Conservation (phyloP, 1,284 basidiomycete genomes). For the Grifola frondosa region DNA sequence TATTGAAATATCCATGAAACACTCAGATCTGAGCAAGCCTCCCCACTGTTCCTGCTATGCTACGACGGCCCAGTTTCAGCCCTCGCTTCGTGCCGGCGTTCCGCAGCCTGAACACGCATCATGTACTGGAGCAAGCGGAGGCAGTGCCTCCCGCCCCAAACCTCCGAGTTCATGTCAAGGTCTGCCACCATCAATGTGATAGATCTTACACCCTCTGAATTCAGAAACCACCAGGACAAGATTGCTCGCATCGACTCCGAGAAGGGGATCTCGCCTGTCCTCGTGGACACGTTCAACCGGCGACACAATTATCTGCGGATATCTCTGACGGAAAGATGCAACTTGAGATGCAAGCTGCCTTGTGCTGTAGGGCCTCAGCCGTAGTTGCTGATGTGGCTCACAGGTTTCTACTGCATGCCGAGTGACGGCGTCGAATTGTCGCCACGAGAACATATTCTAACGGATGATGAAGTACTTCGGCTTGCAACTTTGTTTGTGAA, state of each 20-base stretch:
- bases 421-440: constrained; percentile 77
- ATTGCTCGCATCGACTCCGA: constrained; percentile 54
- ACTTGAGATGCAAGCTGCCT: constrained; percentile 69
- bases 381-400: not conserved
- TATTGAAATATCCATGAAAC: no score
- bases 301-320: constrained; percentile 84
- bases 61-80: not conserved
- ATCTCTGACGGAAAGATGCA: constrained; percentile 85
- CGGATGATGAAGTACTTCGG: constrained; percentile 74
- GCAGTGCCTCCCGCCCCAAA: constrained; percentile 4
- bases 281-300: constrained; percentile 69
- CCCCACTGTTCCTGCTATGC: no score
- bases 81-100: no score
- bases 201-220: not conserved
- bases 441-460: constrained; percentile 66
- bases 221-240: constrained; percentile 17
- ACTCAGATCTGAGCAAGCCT: no score
- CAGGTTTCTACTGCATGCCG: constrained; percentile 92
- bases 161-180: constrained; percentile 18
- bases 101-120: constrained; percentile 12
- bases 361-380: not conserved
- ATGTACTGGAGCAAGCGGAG: constrained; percentile 10
- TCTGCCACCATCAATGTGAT: not conserved
- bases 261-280: constrained; percentile 46
- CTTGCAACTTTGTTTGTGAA: constrained; percentile 78